A percentile compares a stretch with the other conserved stretches of the same genome.
Conservation (phyloP, 192 early-diverging fungal species). For the Coemansia sp. region DNA sequence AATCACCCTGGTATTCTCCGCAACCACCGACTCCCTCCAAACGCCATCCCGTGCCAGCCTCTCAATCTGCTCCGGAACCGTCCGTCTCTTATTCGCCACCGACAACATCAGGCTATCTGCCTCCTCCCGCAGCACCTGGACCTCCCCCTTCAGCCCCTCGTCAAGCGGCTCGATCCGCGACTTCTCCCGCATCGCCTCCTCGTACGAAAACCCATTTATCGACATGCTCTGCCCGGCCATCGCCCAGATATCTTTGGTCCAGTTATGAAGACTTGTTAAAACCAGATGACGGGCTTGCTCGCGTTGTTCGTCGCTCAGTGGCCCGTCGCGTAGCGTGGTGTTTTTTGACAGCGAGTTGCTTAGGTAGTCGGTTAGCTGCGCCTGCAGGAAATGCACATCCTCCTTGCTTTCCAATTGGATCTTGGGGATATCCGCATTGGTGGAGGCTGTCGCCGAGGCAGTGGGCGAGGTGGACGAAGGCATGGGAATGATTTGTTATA, state of each 20-base stretch:
- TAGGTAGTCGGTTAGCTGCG: slow-evolving; percentile 31
- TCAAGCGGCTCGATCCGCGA: slow-evolving; percentile 37
- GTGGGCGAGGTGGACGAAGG: not conserved
- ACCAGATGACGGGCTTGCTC: slow-evolving; percentile 26
- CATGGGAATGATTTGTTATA: not conserved
- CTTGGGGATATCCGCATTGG: slow-evolving; percentile 38
- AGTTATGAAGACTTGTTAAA: slow-evolving; percentile 15
- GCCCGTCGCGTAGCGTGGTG: slow-evolving; percentile 30
- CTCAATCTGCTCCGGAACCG: slow-evolving; percentile 46
- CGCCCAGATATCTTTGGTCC: slow-evolving; percentile 35
- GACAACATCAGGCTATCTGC: slow-evolving; percentile 34
- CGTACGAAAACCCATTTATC: slow-evolving; percentile 44
- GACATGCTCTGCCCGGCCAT: slow-evolving; percentile 40
- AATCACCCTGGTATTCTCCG: slow-evolving; percentile 33
- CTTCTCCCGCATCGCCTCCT: slow-evolving; percentile 42
- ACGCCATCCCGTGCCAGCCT: slow-evolving; percentile 29
- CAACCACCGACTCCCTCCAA: slow-evolving; percentile 38
- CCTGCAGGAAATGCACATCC: slow-evolving; percentile 43
- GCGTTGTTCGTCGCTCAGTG: slow-evolving; percentile 30
- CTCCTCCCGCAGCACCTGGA: slow-evolving; percentile 35
- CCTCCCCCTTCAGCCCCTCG: slow-evolving; percentile 36
- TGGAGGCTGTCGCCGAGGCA: not conserved
- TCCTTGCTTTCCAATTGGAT: slow-evolving; percentile 52
- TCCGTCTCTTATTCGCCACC: slow-evolving; percentile 30
- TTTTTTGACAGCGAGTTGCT: slow-evolving; percentile 21